Evolutionary conservation across 805 yeast genomes (phyloP), one percentile per base, ranked within the genome.

Genomic region (Zygoascus biomembranicola): DNA sequence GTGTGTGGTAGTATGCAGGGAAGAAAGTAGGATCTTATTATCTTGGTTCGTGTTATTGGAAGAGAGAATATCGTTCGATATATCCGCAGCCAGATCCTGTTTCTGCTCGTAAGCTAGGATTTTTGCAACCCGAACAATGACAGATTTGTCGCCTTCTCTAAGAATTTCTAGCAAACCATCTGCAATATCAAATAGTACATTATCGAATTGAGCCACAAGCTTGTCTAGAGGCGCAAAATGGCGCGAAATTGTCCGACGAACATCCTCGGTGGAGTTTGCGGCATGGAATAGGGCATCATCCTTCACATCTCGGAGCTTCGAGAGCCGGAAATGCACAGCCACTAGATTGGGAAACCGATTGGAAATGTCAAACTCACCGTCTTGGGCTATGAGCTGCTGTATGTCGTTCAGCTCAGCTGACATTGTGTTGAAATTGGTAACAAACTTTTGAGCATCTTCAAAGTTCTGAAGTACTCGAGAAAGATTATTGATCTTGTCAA

Each of bases 101-200:
- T 77, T 73, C 59, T 85, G 87, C 67, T 94, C 99, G 58, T 73
- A 76, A 58, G 90, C 95, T 44, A 94, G 74, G 16, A 94, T 79
- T 59, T 88, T 86, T 43, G 89, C 82, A 47, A 86, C 66, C 51
- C 90, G 80, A 39, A 83, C 82, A 1, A 87, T 81, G 58, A 90
- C 72, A 32, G 84, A 80, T 32, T 70, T 68, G 64, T 90, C 88
- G 0, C 81, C 85, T n/a, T 46, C 45, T 52, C 86, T 82, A 5
- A 86, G 75, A 18, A 85, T 77, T 66, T 90, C 97, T 9, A 89
- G 80, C 39, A 89, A 62, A 50, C 80, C 81, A 47, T 78, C 80
- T 13, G 86, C 81, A n/a, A 87, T 74, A 50, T 84, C 83, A 52
- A 89, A 66, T 14, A 94, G 63, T 1, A 72, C 74, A 56, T 82